Conservation (phyloP, 495 filamentous ascomycete genomes). For the Neurospora tetraspora region DNA sequence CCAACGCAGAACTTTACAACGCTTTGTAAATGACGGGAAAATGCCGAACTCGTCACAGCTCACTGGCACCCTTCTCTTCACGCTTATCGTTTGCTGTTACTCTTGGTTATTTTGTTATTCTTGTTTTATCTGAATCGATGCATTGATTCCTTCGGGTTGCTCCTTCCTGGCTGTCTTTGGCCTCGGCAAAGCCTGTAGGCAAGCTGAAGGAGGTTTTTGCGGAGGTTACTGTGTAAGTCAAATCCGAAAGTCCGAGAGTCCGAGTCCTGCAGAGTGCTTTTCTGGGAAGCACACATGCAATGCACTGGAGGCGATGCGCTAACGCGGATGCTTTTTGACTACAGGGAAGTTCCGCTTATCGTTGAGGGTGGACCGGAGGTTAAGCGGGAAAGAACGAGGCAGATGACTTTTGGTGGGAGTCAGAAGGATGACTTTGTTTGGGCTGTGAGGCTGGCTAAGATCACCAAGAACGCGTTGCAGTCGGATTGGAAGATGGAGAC, state of each 20-base stretch:
- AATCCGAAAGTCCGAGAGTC: too few species aligned
- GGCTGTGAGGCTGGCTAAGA: conserved; percentile 7
- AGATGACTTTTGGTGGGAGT: background rate
- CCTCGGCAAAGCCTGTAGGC: too few species aligned
- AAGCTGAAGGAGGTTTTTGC: background rate
- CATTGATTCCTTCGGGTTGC: background rate
- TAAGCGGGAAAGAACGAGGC: background rate
- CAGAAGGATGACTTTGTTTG: conserved; percentile 6
- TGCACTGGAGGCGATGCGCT: background rate
- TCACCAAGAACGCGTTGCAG: conserved; percentile 2
- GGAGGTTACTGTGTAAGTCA: background rate
- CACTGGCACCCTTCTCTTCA: too few species aligned
- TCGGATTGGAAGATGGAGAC: conserved; percentile 1
- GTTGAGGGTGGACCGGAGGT: background rate
- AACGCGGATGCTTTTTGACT: background rate
- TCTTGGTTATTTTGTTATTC: too few species aligned
- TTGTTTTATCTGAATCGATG: too few species aligned
- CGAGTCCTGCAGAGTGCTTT: background rate
- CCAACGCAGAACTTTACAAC: too few species aligned
- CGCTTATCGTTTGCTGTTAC: too few species aligned
- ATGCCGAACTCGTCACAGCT: too few species aligned
- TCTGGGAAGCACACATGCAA: background rate
- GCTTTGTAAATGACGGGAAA: too few species aligned
- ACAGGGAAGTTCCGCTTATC: background rate
- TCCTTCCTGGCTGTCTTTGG: background rate